These are phyloP conservation scores for Tulasnella sp. DNA, from an alignment of 768 basidiomycete species.

Conservation along the genomic window DNA sequence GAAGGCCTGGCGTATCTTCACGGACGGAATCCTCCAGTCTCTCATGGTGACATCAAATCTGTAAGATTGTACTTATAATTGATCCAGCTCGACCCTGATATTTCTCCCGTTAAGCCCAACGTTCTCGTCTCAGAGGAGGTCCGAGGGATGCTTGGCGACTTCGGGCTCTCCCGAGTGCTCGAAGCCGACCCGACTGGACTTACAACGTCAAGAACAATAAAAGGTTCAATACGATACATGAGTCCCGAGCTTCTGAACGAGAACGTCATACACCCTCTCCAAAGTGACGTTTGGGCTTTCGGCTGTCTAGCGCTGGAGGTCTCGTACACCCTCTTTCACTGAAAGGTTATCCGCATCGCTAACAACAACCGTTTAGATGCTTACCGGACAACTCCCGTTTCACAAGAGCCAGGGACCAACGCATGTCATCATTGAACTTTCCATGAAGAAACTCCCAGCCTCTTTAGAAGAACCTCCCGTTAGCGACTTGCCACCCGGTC, in stretches of 20 bases:
- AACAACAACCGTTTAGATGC: not conserved
- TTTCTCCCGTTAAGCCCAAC: not conserved
- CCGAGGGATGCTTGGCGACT: slow-evolving; percentile 23
- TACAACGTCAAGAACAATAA: slow-evolving; percentile 15
- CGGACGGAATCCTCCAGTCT: slow-evolving; percentile 31
- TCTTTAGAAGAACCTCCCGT: not conserved
- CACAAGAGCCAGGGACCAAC: not conserved
- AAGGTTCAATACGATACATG: slow-evolving; percentile 23
- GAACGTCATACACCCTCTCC: not conserved
- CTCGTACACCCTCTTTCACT: not conserved
- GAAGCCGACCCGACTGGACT: slow-evolving; percentile 19
- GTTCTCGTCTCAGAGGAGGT: slow-evolving; percentile 6
- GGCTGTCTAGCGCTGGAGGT: slow-evolving; percentile 11
- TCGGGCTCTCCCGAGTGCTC: slow-evolving; percentile 9
- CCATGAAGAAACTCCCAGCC: slow-evolving; percentile 3
- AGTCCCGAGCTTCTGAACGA: not conserved
- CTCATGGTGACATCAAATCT: slow-evolving; percentile 38
- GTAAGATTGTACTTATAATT: slow-evolving; percentile 5
- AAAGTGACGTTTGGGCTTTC: slow-evolving; percentile 23
- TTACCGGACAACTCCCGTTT: not conserved
- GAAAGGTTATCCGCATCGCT: not conserved
- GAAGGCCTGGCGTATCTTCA: slow-evolving; percentile 36
- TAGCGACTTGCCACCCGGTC: not conserved
- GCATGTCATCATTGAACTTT: not conserved
- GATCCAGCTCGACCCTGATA: not conserved